Evolutionary conservation across 176 grass and related monocot genomes (phyloP), one percentile per base, ranked within the genome.

Genomic region (Aegilops speltoides): DNA sequence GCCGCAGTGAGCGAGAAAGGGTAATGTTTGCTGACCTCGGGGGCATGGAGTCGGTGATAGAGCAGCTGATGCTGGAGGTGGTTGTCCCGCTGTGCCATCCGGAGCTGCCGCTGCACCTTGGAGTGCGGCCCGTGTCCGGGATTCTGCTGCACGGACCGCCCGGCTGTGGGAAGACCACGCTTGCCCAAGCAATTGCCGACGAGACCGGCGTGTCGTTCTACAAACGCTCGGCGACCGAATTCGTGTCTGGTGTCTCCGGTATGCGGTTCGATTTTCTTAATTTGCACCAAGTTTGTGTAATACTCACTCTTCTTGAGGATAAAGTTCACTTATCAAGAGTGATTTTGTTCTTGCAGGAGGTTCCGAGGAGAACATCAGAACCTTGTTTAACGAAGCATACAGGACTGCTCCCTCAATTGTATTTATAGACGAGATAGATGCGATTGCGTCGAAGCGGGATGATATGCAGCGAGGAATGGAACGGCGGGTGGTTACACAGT

Each of bases 361-460:
- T 64, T 98, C 93, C 50, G 96, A 95, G 78, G 93, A 93, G 89
- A 98, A 98, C 36, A 95, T 98, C 77, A 79, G 89, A 87, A 87
- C 38, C 78, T 60, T 98, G 69, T 98, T 98, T 86, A 86, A 93
- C 67, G 92, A 93, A 63, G 95, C 95, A 2, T 91, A 93, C 64
- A 86, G 93, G 25, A 95, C 95, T 67, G 93, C 95, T 78, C 95
- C 95, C 14, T 98, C 95, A 32, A 95, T 98, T 81, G 91, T 98
- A 70, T 95, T 95, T 61, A 98, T 98, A 23, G 96, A 98, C 52
- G 93, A 98, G 89, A 98, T 98, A 48, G 93, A 98, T 79, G 93
- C 96, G 29, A 98, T 95, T 75, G 95, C 95, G 57, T 91, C 93
- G 8, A 98, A 98, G 86, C 93, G 95, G 86, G 95, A 98, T 20